Percentiles rank a stretch among this genome's conserved stretches.
These are phyloP conservation scores for Akebia trifoliata DNA, from an alignment of 164 flowering plant species.

Conservation along the genomic window DNA sequence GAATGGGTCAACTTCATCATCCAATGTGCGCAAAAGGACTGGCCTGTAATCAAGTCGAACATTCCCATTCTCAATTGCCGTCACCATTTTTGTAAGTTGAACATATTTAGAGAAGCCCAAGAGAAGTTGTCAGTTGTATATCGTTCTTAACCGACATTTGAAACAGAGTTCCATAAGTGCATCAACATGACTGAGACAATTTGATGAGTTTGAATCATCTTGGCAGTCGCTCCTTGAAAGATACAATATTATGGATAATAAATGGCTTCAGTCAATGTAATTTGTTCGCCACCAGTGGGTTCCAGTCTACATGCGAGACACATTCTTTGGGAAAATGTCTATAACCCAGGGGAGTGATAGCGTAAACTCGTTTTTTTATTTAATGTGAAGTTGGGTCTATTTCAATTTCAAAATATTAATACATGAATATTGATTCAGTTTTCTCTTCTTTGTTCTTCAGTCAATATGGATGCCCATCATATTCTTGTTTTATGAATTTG, in stretches of 20 bases:
- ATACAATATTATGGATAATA: constrained; percentile 2
- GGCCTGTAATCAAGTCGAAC: constrained; percentile 83
- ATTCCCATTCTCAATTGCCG: constrained; percentile 68
- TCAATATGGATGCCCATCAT: too few species aligned
- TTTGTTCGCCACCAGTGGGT: constrained; percentile 5
- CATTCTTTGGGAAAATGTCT: too few species aligned
- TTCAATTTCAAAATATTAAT: too few species aligned
- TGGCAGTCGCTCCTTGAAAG: constrained; percentile 3
- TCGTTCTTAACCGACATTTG: neutral
- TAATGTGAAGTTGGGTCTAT: too few species aligned
- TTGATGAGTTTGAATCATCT: constrained; percentile 8
- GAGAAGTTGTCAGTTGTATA: neutral
- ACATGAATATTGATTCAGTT: too few species aligned
- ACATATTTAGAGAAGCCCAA: constrained; percentile 3
- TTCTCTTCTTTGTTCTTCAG: too few species aligned
- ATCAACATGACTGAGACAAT: constrained; percentile 3
- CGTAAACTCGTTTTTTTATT: too few species aligned
- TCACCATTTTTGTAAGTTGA: constrained; percentile 12
- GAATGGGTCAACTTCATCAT: constrained; percentile 84
- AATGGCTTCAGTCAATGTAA: constrained; percentile 10
- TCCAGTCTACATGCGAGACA: constrained; percentile 8
- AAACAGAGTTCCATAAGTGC: constrained; percentile 8
- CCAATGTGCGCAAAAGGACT: constrained; percentile 90
- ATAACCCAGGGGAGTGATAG: too few species aligned
- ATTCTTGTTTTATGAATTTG: too few species aligned